Evolutionary conservation across 768 basidiomycete species (phyloP).

Genomic region (Naganishia randhawae): DNA sequence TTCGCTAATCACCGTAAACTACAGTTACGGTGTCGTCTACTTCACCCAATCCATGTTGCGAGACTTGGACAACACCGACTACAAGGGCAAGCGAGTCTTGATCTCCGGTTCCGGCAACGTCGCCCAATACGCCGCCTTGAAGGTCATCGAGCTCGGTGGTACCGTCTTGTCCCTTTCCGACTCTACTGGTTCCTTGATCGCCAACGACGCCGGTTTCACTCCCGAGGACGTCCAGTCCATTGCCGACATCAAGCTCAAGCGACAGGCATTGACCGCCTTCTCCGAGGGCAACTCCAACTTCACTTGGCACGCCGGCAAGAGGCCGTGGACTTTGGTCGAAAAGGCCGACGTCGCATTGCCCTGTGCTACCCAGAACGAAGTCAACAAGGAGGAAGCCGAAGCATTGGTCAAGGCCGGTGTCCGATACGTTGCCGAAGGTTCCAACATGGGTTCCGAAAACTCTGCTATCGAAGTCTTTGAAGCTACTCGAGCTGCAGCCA

Average conservation of each 20-base stretch:
- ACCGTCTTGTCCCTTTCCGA: slow-evolving; percentile 69
- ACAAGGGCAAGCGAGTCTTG: slow-evolving; percentile 54
- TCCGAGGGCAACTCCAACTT: slow-evolving; percentile 53
- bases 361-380: slow-evolving; percentile 69
- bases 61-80: slow-evolving; percentile 60
- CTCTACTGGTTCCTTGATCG: slow-evolving; percentile 66
- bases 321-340: slow-evolving; percentile 67
- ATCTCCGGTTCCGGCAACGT: slow-evolving; percentile 67
- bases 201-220: slow-evolving; percentile 59
- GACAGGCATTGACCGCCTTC: slow-evolving; percentile 46
- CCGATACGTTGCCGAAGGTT: slow-evolving; percentile 67
- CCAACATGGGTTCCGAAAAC: slow-evolving; percentile 60
- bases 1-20: neutral
- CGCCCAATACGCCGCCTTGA: slow-evolving; percentile 68
- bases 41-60: slow-evolving; percentile 66
- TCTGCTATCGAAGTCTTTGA: slow-evolving; percentile 73
- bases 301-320: slow-evolving; percentile 54
- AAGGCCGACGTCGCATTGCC: slow-evolving; percentile 68
- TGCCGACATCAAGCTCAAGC: slow-evolving; percentile 50
- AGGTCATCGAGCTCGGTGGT: slow-evolving; percentile 71
- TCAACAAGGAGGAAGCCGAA: slow-evolving; percentile 64
- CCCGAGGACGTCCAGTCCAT: slow-evolving; percentile 56
- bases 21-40: slow-evolving; percentile 66
- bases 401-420: slow-evolving; percentile 66
- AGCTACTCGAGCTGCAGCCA: slow-evolving; percentile 56